A percentile compares a stretch with the other conserved stretches of the same genome.
Conservation (phyloP, 2,329 filamentous ascomycete genomes). For the Zymoseptoria passerinii region DNA sequence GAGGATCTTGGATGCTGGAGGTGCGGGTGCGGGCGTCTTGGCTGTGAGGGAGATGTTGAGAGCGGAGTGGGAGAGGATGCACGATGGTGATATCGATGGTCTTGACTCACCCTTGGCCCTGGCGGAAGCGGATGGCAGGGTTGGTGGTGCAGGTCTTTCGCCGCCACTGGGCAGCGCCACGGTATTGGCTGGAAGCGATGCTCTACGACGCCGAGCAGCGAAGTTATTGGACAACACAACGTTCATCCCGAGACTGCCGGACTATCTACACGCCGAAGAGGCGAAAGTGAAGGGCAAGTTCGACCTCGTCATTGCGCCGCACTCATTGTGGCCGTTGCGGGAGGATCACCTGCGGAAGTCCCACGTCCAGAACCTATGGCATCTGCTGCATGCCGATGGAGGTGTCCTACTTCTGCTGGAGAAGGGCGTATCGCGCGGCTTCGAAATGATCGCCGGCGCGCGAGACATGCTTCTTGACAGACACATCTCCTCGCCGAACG, state of each 20-base stretch:
- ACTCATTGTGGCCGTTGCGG: constrained; percentile 67
- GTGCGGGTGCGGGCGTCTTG: constrained; percentile 62
- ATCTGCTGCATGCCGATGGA: constrained; percentile 70
- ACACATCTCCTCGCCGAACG: constrained; percentile 57
- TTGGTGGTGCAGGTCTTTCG: constrained; percentile 34
- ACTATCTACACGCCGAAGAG: constrained; percentile 60
- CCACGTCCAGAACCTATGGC: constrained; percentile 83
- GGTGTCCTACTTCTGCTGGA: constrained; percentile 82
- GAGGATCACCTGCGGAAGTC: constrained; percentile 70
- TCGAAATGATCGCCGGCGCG: constrained; percentile 82
- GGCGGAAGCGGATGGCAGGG: constrained; percentile 27
- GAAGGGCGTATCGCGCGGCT: constrained; percentile 84
- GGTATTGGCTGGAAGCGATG: constrained; percentile 68
- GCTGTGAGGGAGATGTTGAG: constrained; percentile 71
- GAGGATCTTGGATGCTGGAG: constrained; percentile 65
- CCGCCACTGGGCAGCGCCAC: constrained; percentile 64
- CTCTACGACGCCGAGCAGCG: constrained; percentile 66
- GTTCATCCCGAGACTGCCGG: constrained; percentile 84
- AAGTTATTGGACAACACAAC: constrained; percentile 77
- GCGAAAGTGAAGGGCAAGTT: constrained; percentile 50
- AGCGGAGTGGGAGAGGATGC: constrained; percentile 72
- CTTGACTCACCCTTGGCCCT: constrained; percentile 17
- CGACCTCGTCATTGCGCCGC: constrained; percentile 83
- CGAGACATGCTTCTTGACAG: constrained; percentile 69
- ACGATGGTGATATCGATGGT: constrained; percentile 25